Evolutionary conservation across 768 basidiomycete genomes (phyloP).

Genomic region (Pholiota microspora): DNA sequence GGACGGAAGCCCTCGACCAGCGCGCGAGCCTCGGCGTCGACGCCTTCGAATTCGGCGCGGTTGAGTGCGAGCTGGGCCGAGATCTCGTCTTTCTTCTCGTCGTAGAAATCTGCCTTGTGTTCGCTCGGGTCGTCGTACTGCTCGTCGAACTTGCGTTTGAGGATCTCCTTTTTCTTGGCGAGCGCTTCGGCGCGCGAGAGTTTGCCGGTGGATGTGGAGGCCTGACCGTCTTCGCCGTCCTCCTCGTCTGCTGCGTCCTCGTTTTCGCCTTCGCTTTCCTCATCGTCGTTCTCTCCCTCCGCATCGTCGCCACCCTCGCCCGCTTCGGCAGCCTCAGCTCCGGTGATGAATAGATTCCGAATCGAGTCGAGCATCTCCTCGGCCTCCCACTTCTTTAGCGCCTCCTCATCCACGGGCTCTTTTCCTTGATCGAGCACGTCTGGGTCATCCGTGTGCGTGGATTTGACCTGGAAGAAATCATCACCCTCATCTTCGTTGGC

Average conservation of each 20-base stretch:
- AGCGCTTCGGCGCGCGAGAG: slow-evolving; percentile 51
- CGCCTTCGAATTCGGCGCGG: slow-evolving; percentile 77
- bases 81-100: slow-evolving; percentile 89
- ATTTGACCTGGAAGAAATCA: slow-evolving; percentile 72
- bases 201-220: slow-evolving; percentile 18
- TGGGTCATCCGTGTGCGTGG: slow-evolving; percentile 33
- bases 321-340: slow-evolving; percentile 38
- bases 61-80: slow-evolving; percentile 81
- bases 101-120: slow-evolving; percentile 84
- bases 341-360: slow-evolving; percentile 88
- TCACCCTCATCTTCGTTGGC: slow-evolving; percentile 54
- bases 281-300: slow-evolving; percentile 41
- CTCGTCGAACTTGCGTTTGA: slow-evolving; percentile 95
- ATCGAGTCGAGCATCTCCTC: slow-evolving; percentile 86
- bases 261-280: slow-evolving; percentile 21
- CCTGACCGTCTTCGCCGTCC: not conserved
- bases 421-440: slow-evolving; percentile 73
- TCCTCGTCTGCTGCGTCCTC: slow-evolving; percentile 24
- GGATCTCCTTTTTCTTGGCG: slow-evolving; percentile 82
- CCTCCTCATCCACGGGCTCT: slow-evolving; percentile 45
- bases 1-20: slow-evolving; percentile 90
- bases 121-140: slow-evolving; percentile 91
- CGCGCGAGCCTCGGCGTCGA: slow-evolving; percentile 74
- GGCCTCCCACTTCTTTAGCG: slow-evolving; percentile 76
- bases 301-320: slow-evolving; percentile 37